Evolutionary conservation across 192 early-diverging fungal genomes (phyloP).

Genomic region (Coemansia sp.): DNA sequence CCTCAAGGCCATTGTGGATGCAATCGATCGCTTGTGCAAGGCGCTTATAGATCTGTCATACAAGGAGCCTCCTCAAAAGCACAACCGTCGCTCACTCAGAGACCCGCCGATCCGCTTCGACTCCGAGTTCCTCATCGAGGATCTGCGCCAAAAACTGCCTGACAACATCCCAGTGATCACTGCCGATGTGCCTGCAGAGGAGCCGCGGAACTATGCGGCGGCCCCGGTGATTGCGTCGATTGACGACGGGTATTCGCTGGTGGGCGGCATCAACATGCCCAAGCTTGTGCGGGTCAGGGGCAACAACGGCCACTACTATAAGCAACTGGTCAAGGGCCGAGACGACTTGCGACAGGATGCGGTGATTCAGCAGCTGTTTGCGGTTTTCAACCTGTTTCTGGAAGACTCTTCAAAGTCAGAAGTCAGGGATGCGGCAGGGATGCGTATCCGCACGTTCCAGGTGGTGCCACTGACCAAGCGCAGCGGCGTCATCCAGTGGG

Average conservation of each 20-base stretch:
- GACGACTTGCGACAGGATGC: conserved; percentile 81
- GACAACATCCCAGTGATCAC: conserved; percentile 38
- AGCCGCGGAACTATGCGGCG: conserved; percentile 35
- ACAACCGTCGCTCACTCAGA: conserved; percentile 22
- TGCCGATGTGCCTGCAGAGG: conserved; percentile 22
- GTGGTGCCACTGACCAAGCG: conserved; percentile 88
- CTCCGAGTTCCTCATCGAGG: conserved; percentile 23
- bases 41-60: conserved; percentile 46
- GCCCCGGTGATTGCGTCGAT: conserved; percentile 41
- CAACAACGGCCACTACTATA: conserved; percentile 45
- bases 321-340: conserved; percentile 58
- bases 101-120: conserved; percentile 30
- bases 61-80: conserved; percentile 39
- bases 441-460: conserved; percentile 60
- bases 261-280: conserved; percentile 54
- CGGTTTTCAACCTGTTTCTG: conserved; percentile 61
- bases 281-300: conserved; percentile 47
- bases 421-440: conserved; percentile 5
- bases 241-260: conserved; percentile 37
- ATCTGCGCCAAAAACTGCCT: conserved; percentile 35
- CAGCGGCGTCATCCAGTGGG: conserved; percentile 95
- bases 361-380: conserved; percentile 66
- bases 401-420: not conserved
- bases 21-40: conserved; percentile 38
- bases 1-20: conserved; percentile 25